Base-by-base conservation (phyloP, 495 filamentous ascomycete genomes). In the Sphaerosporella brunnea region DNA sequence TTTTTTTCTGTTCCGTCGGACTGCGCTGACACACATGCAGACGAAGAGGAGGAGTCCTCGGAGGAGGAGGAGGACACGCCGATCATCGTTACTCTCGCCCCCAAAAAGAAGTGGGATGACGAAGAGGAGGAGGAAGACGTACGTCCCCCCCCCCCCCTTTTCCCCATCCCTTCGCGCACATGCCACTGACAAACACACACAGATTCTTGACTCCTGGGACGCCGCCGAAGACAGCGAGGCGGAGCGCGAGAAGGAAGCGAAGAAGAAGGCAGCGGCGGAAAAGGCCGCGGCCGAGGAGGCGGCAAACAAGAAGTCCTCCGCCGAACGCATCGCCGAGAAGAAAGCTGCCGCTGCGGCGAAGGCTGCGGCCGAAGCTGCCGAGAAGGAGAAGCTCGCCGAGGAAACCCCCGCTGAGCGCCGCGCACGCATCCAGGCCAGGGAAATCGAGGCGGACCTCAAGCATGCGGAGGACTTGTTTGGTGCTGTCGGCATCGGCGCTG, bases 181-280 rank as follows among this genome's bases (percentile, higher is more conserved):
- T 32, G 15, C 10, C 21, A n/a, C n/a, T n/a, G n/a, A n/a, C n/a
- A n/a, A 40, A 18, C 42, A 8, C 30, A 48, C 26, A 26, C 30
- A 93, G 82, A 84, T 95, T 48, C 73, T 95, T 49, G 92, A 99
- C 37, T 88, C 84, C 18, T 99, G 92, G 92, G 86, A 94, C 54
- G 88, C 84, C 34, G 90, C 82, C 49, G 90, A 95, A 58, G 92
- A 99, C 68, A 92, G 84, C 42, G 92, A 99, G 58, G 87, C 78
- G 44, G 92, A 99, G 68, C 82, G 84, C 53, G 86, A 94, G 65
- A 96, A 94, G 70, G 53, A 43, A 2, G 39, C 23, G 2, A 82
- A 74, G 19, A 84, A 81, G 66, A 82, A 82, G 65, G 84, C 77
- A 13, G 84, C 74, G 7, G 86, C 85, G 58, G 77, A 74, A 51